These are phyloP conservation scores for Trichoderma brevicompactum DNA, from an alignment of 2,329 filamentous ascomycete genomes.

Conservation along the genomic window DNA sequence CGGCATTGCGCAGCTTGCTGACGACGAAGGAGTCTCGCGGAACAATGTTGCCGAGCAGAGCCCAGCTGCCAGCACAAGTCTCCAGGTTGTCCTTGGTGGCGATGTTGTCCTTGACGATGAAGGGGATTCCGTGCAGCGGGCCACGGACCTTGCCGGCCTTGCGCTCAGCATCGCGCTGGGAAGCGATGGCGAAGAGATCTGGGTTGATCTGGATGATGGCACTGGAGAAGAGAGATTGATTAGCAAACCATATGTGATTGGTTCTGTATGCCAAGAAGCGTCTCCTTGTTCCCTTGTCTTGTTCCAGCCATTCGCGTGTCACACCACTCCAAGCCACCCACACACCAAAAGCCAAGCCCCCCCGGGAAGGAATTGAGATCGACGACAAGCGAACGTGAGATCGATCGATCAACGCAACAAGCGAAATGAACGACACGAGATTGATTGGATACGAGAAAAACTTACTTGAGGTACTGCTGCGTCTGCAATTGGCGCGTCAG, in stretches of 20 bases:
- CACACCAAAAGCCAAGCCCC: neutral
- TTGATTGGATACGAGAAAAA: neutral
- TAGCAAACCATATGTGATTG: neutral
- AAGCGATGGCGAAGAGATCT: conserved; percentile 66
- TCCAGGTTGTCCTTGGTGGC: conserved; percentile 71
- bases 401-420: conserved; percentile 4
- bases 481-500: conserved; percentile 64
- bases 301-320: neutral
- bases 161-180: conserved; percentile 63
- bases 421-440: neutral
- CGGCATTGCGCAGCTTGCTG: conserved; percentile 62
- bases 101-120: conserved; percentile 76
- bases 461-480: conserved; percentile 66
- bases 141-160: conserved; percentile 59
- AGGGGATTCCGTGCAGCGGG: conserved; percentile 75
- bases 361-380: conserved; percentile 1
- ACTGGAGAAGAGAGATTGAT: conserved; percentile 39
- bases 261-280: too few relatives aligned
- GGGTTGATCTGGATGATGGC: conserved; percentile 70
- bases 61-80: conserved; percentile 73
- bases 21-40: conserved; percentile 72
- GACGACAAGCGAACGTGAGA: neutral
- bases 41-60: conserved; percentile 66
- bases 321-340: conserved; percentile 12
- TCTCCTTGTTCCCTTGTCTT: too few relatives aligned